Base-by-base conservation (phyloP, 164 flowering plant species). In the Dillenia turbinata region DNA sequence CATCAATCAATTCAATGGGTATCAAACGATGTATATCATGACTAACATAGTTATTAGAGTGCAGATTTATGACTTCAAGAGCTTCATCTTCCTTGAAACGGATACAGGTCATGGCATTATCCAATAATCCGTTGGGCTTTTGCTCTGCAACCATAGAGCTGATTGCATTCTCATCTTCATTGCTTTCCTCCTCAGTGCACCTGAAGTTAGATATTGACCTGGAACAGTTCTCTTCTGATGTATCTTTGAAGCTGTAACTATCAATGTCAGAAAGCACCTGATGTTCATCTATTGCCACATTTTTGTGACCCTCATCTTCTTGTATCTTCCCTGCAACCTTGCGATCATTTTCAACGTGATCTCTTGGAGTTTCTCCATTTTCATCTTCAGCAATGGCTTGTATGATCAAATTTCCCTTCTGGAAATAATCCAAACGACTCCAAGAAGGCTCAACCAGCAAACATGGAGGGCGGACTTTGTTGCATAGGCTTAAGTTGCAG, bases 1-100 rank as follows among this genome's bases (percentile, higher is more conserved):
- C 51, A 71, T 75, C 79, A 51, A 71, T 66, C 61, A 65, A 40
- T 33, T 72, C 76, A 48, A 69, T 10, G 9, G 73, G 73, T 15
- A 71, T 54, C 17, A 71, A 44, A 16, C 78, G 75, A 51, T 24
- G 22, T 10, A 12, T 16, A 10, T 57, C 56, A 57, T n/a, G 57
- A n/a, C 16, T 33, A 16, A 9, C 7, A 49, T 10, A 9, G 44
- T 40, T 44, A 45, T 53, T 10, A 1, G n/a, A 51, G 12, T 12
- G 11, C 49, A 56, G 22, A 13, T 46, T 15, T 15, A 67, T 57
- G 48, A 61, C 1, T 50, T 71, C 62, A 22, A 71, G 52, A 7
- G 59, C 65, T 50, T 50, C 49, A 59, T 71, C 75, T 26, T 61
- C 66, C n/a, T 9, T 66, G 44, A 11, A 33, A 17, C 71, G 51